A percentile compares a stretch with the other conserved stretches of the same genome.
Evolutionary conservation across 768 basidiomycete genomes (phyloP).

Genomic region (Cystobasidium onofrii): DNA sequence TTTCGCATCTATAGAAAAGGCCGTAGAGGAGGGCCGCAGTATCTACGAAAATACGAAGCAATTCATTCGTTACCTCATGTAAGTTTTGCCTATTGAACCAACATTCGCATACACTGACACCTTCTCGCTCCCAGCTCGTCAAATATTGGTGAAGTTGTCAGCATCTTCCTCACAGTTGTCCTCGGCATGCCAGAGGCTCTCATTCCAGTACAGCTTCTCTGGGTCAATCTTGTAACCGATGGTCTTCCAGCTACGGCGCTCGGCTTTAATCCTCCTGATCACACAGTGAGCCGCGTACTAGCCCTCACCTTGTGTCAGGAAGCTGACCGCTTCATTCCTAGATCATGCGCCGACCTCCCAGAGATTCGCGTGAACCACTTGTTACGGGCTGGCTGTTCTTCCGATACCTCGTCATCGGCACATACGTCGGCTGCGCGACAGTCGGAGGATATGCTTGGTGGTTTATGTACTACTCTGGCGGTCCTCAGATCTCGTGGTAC

Average conservation of each 20-base stretch:
- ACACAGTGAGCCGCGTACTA: constrained; percentile 49
- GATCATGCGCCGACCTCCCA: constrained; percentile 91
- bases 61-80: constrained; percentile 90
- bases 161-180: constrained; percentile 90
- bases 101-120: neutral
- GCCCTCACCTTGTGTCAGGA: neutral
- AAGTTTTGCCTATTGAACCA: neutral
- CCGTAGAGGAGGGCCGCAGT: constrained; percentile 91
- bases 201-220: constrained; percentile 93
- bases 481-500: constrained; percentile 86
- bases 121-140: constrained; percentile 53
- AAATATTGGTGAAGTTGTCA: constrained; percentile 92
- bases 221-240: constrained; percentile 89
- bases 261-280: constrained; percentile 94
- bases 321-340: neutral
- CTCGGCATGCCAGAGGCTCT: constrained; percentile 99
- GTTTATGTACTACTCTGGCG: constrained; percentile 84
- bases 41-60: constrained; percentile 99
- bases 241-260: constrained; percentile 89
- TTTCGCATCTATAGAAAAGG: constrained; percentile 91
- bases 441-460: constrained; percentile 99
- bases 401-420: constrained; percentile 85
- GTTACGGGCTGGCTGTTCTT: constrained; percentile 91
- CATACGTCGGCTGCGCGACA: constrained; percentile 88
- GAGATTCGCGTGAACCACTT: constrained; percentile 81